Evolutionary conservation across 2,329 filamentous ascomycete genomes (phyloP).

Genomic region (Fusarium sp.): DNA sequence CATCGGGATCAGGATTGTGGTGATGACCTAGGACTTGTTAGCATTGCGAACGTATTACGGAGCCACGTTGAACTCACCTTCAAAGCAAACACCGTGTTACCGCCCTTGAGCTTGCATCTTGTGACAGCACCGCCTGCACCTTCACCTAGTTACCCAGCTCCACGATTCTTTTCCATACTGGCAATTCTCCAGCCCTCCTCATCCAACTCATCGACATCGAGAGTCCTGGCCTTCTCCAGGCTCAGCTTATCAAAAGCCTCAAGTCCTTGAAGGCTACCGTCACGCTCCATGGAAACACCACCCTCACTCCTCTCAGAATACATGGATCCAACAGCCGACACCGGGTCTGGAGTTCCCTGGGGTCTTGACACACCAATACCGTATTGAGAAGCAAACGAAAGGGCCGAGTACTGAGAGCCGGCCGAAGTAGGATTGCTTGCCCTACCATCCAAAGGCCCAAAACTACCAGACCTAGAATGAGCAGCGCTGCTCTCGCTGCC

Average conservation of each 20-base stretch:
- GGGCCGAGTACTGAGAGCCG: conserved; percentile 85
- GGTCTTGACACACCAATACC: conserved; percentile 74
- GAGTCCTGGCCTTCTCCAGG: conserved; percentile 82
- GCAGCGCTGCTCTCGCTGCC: conserved; percentile 84
- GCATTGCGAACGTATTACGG: conserved; percentile 4
- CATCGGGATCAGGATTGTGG: conserved; percentile 95
- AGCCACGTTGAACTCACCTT: conserved; percentile 73
- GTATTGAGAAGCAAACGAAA: conserved; percentile 82
- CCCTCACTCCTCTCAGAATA: conserved; percentile 86
- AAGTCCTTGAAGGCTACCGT: conserved; percentile 82
- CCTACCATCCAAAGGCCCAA: conserved; percentile 79
- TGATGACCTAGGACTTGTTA: conserved; percentile 80
- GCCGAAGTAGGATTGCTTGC: conserved; percentile 87
- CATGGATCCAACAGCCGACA: conserved; percentile 87
- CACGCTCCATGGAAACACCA: conserved; percentile 82
- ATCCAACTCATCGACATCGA: conserved; percentile 95
- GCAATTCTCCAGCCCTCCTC: conserved; percentile 96
- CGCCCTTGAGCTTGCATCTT: conserved; percentile 86
- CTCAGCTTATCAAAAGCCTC: conserved; percentile 84
- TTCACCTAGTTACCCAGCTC: conserved; percentile 93
- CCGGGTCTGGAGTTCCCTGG: conserved; percentile 82
- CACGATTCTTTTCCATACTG: conserved; percentile 86
- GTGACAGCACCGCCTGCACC: conserved; percentile 97
- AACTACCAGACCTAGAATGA: conserved; percentile 86
- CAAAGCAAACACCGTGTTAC: conserved; percentile 93